These are phyloP conservation scores for Hypoxylon crocopeplum DNA, from an alignment of 495 filamentous ascomycete species.

Conservation along the genomic window DNA sequence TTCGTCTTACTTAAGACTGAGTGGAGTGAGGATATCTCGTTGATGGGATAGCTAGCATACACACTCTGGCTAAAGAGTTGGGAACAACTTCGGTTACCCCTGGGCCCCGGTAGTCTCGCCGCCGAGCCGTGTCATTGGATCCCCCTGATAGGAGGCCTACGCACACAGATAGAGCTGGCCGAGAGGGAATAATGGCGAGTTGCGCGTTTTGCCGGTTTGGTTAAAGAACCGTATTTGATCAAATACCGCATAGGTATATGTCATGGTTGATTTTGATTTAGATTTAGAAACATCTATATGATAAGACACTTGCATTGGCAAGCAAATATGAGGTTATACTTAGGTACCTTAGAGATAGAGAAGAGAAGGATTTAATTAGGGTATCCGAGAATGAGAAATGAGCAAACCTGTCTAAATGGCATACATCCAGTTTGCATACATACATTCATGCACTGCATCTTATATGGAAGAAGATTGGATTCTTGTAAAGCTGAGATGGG, in stretches of 20 bases:
- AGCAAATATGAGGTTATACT: conserved; percentile 3
- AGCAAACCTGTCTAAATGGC: background rate
- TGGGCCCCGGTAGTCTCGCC: too few relatives aligned
- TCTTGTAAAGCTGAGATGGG: too few relatives aligned
- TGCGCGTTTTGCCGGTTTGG: conserved; percentile 9
- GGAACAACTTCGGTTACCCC: too few relatives aligned
- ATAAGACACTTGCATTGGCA: background rate
- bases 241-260: conserved; percentile 5
- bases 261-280: conserved; percentile 19
- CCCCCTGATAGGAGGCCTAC: background rate
- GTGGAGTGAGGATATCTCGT: background rate
- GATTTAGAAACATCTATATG: background rate
- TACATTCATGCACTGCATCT: too few relatives aligned
- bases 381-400: conserved; percentile 6
- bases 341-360: background rate
- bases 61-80: too few relatives aligned
- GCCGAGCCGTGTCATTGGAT: conserved; percentile 3
- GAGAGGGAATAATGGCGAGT: conserved; percentile 6
- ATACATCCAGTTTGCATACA: background rate
- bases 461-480: too few relatives aligned
- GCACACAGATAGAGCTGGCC: conserved; percentile 5
- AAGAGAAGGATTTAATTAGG: background rate
- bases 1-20: conserved; percentile 28
- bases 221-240: background rate
- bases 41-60: too few relatives aligned